Conservation (phyloP, 306 rosid genomes). For the Spatholobus suberectus region DNA sequence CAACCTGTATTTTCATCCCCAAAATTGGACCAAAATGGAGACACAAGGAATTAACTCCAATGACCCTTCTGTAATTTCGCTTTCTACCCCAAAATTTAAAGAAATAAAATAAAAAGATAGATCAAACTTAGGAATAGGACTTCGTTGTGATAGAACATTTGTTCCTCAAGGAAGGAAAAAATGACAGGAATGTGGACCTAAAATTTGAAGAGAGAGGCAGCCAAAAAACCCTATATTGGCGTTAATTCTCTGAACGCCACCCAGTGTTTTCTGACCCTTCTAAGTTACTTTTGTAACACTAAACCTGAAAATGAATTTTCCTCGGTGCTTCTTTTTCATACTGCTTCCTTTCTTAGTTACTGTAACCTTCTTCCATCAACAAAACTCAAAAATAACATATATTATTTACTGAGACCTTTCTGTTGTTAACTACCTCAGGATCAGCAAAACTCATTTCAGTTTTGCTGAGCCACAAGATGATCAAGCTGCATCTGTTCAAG, state of each 20-base stretch:
- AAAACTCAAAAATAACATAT: constrained; percentile 48
- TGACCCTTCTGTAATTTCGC: constrained; percentile 49
- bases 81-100: constrained; percentile 44
- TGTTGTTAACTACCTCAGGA: constrained; percentile 41
- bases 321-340: constrained; percentile 24
- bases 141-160: constrained; percentile 46
- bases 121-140: constrained; percentile 47
- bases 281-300: constrained; percentile 48
- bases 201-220: constrained; percentile 53
- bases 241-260: constrained; percentile 35
- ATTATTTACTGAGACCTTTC: constrained; percentile 43
- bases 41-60: constrained; percentile 47
- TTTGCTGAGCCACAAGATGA: constrained; percentile 54
- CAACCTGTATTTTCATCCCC: constrained; percentile 58
- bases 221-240: constrained; percentile 54
- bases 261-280: constrained; percentile 41
- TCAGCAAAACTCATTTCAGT: constrained; percentile 46
- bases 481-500: constrained; percentile 52
- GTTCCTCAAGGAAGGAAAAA: constrained; percentile 52
- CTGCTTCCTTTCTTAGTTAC: constrained; percentile 46
- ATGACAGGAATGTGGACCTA: constrained; percentile 59
- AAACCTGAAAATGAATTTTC: constrained; percentile 34
- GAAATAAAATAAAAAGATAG: constrained; percentile 46
- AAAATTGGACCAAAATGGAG: constrained; percentile 65
- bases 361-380: constrained; percentile 42